Conservation (phyloP, 2,329 filamentous ascomycete genomes). For the Escovopsis sp. region DNA sequence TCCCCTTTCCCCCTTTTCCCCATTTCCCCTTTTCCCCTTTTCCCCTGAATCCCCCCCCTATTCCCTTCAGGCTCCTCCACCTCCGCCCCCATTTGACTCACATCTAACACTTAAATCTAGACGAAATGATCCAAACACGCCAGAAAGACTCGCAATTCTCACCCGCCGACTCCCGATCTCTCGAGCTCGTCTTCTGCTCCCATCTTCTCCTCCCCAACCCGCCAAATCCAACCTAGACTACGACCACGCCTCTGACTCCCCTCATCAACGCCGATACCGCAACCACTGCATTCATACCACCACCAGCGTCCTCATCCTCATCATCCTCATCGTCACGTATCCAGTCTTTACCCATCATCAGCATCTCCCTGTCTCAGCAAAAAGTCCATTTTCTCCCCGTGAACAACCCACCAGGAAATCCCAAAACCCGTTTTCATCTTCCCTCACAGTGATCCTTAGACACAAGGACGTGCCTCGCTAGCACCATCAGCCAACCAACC, state of each 20-base stretch:
- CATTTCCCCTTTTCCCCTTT: too few relatives aligned
- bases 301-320: too few relatives aligned
- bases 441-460: too few relatives aligned
- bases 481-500: too few relatives aligned
- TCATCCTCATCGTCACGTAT: too few relatives aligned
- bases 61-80: background rate
- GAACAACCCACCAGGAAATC: too few relatives aligned
- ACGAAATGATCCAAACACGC: constrained; percentile 23
- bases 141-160: constrained; percentile 37
- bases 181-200: constrained; percentile 34
- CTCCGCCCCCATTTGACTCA: background rate
- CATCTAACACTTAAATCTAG: constrained; percentile 9
- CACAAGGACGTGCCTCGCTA: too few relatives aligned
- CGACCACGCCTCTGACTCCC: background rate
- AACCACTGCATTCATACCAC: too few relatives aligned
- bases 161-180: constrained; percentile 31
- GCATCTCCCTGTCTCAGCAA: background rate
- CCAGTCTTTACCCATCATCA: background rate
- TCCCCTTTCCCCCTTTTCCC: too few relatives aligned
- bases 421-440: too few relatives aligned
- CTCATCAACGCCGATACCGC: background rate
- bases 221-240: background rate
- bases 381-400: background rate
- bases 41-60: background rate
- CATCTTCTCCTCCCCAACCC: constrained; percentile 27